Evolutionary conservation across 176 grass and related monocot genomes (phyloP), one percentile per base, ranked within the genome.

Genomic region (Hsuehochloa calcarea): DNA sequence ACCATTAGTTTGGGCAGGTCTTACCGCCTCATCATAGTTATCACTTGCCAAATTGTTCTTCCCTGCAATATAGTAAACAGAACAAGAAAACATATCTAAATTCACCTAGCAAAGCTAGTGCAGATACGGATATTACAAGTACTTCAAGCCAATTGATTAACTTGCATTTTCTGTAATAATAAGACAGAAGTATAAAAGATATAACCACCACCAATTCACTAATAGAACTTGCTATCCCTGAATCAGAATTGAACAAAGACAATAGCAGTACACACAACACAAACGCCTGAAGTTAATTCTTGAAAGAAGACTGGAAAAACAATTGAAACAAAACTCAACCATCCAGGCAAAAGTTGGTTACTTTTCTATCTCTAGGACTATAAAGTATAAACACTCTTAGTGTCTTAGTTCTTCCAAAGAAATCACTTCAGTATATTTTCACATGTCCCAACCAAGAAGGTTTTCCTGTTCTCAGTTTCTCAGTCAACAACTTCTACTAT

Each of bases 41-140:
- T 88, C 84, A 6, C 80, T 85, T 50, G 88, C 77, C 38, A 83
- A 86, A 89, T 80, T 92, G 78, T 55, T 95, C 63, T 89, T 93
- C 70, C 77, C 91, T 86, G 90, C n/a, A 68, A 87, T 62, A 87
- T 58, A 78, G 49, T 19, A 43, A 75, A 79, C 70, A 87, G 27
- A 58, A 79, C 4, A 51, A 73, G 5, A 79, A 34, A 34, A 34
- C 31, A 34, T 14, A 83, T 68, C 13, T 54, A 63, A 63, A 39
- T 70, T 68, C 20, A 61, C 70, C 15, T 69, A 4, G 23, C 23
- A 61, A 88, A 70, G 39, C 25, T 63, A 35, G 37, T 46, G 23
- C 26, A 70, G 35, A 68, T 45, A 80, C 50, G 4, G 6, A 59
- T 25, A 10, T 64, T 50, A 47, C 40, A 76, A 82, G 82, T 55